Evolutionary conservation across 2,329 filamentous ascomycete genomes (phyloP).

Genomic region (Colletotrichum falcatum): DNA sequence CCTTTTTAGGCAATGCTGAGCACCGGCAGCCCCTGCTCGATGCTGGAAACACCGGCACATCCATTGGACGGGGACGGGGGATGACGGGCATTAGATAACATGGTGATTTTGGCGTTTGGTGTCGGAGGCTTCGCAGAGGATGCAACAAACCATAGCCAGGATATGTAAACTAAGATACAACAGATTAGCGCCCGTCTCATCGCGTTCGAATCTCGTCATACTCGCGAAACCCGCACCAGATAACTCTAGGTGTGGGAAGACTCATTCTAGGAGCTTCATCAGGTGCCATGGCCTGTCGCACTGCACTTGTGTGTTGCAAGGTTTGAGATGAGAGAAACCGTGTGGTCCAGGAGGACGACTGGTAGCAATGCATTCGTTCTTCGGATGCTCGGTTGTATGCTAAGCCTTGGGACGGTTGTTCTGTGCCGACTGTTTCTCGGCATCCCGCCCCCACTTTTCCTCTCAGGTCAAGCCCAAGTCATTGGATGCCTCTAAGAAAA

Average conservation of each 20-base stretch:
- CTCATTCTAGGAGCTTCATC: neutral
- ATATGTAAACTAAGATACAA: no score
- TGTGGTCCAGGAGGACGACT: neutral
- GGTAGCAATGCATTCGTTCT: neutral
- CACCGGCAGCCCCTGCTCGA: slow-evolving; percentile 7
- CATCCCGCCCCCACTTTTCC: neutral
- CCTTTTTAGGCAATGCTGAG: neutral
- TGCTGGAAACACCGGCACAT: slow-evolving; percentile 1
- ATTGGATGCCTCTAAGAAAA: neutral
- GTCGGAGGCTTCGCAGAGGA: neutral
- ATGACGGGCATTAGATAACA: slow-evolving; percentile 1
- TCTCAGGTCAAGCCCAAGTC: neutral
- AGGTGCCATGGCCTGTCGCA: neutral
- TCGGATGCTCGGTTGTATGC: neutral
- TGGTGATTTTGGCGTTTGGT: neutral
- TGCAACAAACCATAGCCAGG: neutral
- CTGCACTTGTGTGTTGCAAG: no score
- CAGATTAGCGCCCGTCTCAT: neutral
- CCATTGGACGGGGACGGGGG: neutral
- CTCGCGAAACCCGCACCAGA: neutral
- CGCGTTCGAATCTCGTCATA: no score
- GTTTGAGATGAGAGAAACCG: neutral
- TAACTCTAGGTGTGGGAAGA: no score
- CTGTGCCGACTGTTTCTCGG: slow-evolving; percentile 13
- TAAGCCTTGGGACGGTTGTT: slow-evolving; percentile 4